These are phyloP conservation scores for Ogataea ramenticola DNA, from an alignment of 805 yeast genomes.

Conservation along the genomic window DNA sequence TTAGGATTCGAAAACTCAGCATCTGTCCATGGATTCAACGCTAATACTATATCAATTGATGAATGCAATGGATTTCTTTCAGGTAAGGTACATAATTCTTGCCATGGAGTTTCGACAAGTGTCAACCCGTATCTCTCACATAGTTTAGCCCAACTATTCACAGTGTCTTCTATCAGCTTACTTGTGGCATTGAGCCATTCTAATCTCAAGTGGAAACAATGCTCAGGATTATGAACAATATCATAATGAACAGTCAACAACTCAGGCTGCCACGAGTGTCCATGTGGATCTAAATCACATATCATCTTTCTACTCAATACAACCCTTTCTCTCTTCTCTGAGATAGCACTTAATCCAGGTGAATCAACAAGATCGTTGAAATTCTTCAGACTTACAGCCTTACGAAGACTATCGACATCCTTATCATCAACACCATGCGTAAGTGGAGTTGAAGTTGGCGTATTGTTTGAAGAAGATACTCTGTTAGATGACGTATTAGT, in stretches of 20 bases:
- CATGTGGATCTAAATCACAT: conserved; percentile 68
- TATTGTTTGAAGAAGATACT: not conserved
- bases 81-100: conserved; percentile 74
- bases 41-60: conserved; percentile 59
- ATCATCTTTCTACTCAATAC: conserved; percentile 60
- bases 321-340: conserved; percentile 24
- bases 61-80: conserved; percentile 82
- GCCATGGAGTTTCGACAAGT: conserved; percentile 86
- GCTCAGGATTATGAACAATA: conserved; percentile 87
- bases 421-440: not conserved
- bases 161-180: conserved; percentile 71
- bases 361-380: not conserved
- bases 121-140: conserved; percentile 81
- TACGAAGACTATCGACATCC: not conserved
- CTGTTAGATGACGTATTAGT: not conserved
- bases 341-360: not conserved
- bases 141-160: conserved; percentile 69
- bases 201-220: conserved; percentile 82
- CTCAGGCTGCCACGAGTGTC: conserved; percentile 71
- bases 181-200: conserved; percentile 94
- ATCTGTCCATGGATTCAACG: conserved; percentile 67
- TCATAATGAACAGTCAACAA: conserved; percentile 81
- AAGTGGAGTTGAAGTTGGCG: conserved; percentile 4
- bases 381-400: not conserved
- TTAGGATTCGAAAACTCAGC: conserved; percentile 36